A percentile compares a stretch with the other conserved stretches of the same genome.
Evolutionary conservation across 2,329 filamentous ascomycete species (phyloP).

Genomic region (Alternaria angustiovoidea): DNA sequence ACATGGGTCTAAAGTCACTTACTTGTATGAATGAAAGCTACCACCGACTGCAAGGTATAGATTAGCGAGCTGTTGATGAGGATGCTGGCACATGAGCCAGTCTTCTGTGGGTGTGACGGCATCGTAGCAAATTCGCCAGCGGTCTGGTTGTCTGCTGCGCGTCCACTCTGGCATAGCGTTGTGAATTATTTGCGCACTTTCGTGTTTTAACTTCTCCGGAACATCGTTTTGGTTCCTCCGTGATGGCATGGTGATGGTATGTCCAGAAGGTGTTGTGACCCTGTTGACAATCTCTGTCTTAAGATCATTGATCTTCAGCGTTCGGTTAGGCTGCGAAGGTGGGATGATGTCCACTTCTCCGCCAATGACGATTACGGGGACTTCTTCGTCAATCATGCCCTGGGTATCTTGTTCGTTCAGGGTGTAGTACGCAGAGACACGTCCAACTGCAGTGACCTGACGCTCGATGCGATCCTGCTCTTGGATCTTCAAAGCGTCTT

Average conservation of each 20-base stretch:
- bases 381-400: slow-evolving; percentile 55
- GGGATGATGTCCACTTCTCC: slow-evolving; percentile 59
- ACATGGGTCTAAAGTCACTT: neutral
- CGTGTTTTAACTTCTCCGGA: slow-evolving; percentile 53
- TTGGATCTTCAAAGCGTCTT: slow-evolving; percentile 54
- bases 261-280: slow-evolving; percentile 56
- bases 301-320: slow-evolving; percentile 70
- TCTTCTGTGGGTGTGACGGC: slow-evolving; percentile 69
- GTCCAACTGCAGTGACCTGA: slow-evolving; percentile 66
- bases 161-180: slow-evolving; percentile 47
- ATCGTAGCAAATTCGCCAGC: slow-evolving; percentile 65
- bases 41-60: slow-evolving; percentile 69
- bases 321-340: slow-evolving; percentile 55
- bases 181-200: slow-evolving; percentile 46
- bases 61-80: slow-evolving; percentile 59
- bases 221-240: slow-evolving; percentile 55
- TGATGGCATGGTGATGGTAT: slow-evolving; percentile 63
- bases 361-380: slow-evolving; percentile 64
- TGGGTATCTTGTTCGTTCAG: slow-evolving; percentile 58
- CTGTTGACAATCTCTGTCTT: slow-evolving; percentile 65
- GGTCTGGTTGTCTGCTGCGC: slow-evolving; percentile 44
- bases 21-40: slow-evolving; percentile 69
- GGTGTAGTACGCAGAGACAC: slow-evolving; percentile 66
- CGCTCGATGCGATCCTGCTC: slow-evolving; percentile 59
- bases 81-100: slow-evolving; percentile 64